Conservation (phyloP, 495 filamentous ascomycete genomes). For the Lindgomyces ingoldianus region DNA sequence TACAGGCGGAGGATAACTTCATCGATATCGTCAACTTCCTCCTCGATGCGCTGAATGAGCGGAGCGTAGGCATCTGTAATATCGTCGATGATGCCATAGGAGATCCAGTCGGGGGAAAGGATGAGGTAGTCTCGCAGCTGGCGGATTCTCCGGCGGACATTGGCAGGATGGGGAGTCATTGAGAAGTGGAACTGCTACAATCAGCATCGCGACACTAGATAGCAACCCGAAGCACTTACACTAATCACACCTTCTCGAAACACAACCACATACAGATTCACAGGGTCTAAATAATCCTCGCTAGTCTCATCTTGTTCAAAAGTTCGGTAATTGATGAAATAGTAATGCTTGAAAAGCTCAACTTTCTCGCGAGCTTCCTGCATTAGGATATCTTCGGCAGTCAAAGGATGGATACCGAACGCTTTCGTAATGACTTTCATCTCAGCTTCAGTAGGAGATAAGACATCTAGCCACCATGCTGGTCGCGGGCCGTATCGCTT, state of each 20-base stretch:
- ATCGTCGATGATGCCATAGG: conserved; percentile 95
- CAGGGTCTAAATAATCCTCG: conserved; percentile 86
- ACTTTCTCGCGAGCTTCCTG: conserved; percentile 97
- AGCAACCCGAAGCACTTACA: neutral
- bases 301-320: conserved; percentile 91
- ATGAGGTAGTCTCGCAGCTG: conserved; percentile 94
- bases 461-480: conserved; percentile 92
- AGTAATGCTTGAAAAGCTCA: conserved; percentile 94
- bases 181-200: conserved; percentile 74
- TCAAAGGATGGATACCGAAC: conserved; percentile 92
- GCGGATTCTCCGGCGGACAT: conserved; percentile 88
- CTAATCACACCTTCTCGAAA: conserved; percentile 93
- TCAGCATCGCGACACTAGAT: neutral
- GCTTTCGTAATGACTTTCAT: conserved; percentile 90
- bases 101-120: conserved; percentile 94
- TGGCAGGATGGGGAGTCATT: conserved; percentile 88
- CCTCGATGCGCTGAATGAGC: conserved; percentile 75
- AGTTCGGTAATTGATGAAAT: conserved; percentile 95
- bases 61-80: conserved; percentile 95
- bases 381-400: conserved; percentile 94
- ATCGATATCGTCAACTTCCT: conserved; percentile 50
- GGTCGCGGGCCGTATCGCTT: conserved; percentile 84
- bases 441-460: conserved; percentile 86
- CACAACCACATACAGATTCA: conserved; percentile 97
- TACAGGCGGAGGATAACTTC: conserved; percentile 64